These are phyloP conservation scores for Gardenia jasminoides DNA, from an alignment of 257 asterid species.

Conservation along the genomic window DNA sequence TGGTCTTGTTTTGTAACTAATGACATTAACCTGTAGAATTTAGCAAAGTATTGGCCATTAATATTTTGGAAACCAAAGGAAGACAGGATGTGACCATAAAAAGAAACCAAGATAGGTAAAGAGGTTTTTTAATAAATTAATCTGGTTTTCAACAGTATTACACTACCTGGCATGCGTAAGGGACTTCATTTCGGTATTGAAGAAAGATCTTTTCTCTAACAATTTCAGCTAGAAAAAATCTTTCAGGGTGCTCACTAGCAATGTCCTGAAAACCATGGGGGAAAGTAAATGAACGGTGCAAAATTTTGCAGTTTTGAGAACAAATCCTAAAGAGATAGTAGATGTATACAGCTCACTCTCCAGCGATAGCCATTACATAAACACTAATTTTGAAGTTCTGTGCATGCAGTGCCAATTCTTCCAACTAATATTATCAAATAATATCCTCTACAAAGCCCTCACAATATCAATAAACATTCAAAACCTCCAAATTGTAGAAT, in stretches of 20 bases:
- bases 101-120: not conserved
- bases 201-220: conserved; percentile 88
- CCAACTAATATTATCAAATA: not conserved
- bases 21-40: conserved; percentile 63
- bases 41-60: not conserved
- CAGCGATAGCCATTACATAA: not conserved
- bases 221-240: conserved; percentile 93
- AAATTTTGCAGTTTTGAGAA: not conserved
- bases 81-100: conserved; percentile 5
- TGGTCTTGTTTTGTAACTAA: conserved; percentile 79
- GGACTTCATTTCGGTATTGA: conserved; percentile 91
- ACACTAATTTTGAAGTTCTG: not conserved
- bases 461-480: not conserved
- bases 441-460: no score
- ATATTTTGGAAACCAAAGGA: not conserved
- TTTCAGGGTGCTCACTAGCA: conserved; percentile 94
- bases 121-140: not conserved
- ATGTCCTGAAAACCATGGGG: conserved; percentile 59
- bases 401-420: not conserved
- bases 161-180: conserved; percentile 96
- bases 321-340: not conserved
- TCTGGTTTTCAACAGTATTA: not conserved
- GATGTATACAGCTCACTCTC: not conserved
- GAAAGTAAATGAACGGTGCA: not conserved
- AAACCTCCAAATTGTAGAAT: not conserved